These are phyloP conservation scores for Fusarium subglutinans DNA, from an alignment of 2,329 filamentous ascomycete genomes.

Conservation along the genomic window DNA sequence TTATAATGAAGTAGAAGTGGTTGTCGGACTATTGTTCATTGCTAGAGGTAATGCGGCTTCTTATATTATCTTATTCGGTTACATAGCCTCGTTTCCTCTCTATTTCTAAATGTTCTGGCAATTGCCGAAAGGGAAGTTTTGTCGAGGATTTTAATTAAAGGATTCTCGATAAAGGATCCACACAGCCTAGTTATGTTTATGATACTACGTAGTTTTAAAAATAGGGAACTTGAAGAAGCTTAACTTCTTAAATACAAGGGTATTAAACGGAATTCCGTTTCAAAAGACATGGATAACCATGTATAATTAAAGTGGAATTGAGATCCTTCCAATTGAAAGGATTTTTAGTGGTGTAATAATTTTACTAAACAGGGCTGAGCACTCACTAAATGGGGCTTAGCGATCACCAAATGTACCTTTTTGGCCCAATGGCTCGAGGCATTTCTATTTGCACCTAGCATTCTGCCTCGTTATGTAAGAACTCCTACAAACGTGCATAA, in stretches of 20 bases:
- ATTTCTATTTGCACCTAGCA: not conserved
- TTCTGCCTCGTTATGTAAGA: not conserved
- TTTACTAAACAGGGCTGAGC: not conserved
- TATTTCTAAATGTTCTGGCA: not conserved
- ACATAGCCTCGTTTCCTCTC: not conserved
- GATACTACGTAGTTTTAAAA: rapidly evolving
- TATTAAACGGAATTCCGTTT: not conserved
- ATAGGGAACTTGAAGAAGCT: not conserved
- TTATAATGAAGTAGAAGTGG: not conserved
- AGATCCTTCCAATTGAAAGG: not conserved
- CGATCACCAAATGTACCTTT: not conserved
- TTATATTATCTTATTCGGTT: not conserved
- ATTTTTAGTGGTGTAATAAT: not conserved
- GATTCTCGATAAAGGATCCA: not conserved
- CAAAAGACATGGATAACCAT: not conserved
- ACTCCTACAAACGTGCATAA: not conserved
- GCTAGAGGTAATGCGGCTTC: not conserved
- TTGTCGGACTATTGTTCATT: not conserved
- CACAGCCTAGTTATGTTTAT: not conserved
- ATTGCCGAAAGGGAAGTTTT: not conserved
- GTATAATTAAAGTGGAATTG: not conserved
- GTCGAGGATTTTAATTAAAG: not conserved
- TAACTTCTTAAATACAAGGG: not conserved
- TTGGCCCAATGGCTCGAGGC: not conserved
- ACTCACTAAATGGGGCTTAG: not conserved